Evolutionary conservation across 441 rosid species (phyloP), one percentile per base, ranked within the genome.

Genomic region (Omphalea diandra): DNA sequence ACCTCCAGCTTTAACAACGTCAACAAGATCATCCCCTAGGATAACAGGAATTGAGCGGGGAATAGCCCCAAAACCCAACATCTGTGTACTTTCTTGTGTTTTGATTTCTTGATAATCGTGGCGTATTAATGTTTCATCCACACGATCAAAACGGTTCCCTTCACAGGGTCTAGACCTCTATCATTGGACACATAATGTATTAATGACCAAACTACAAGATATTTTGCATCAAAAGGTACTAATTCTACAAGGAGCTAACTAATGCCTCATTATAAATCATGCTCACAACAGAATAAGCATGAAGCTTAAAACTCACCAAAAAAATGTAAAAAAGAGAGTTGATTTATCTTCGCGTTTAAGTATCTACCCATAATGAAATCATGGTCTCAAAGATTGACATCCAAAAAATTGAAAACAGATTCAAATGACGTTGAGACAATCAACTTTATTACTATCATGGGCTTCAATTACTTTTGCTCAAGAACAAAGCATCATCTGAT

Each of bases 1-100:
- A 95, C 99, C 99, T 85, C 99, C 99, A 75, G 99, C 95, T 84
- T 90, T 93, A 74, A 93, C 89, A 66, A 81, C 82, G 84, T 95
- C 99, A 80, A 89, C 99, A 82, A 93, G 99, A 85, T 95, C 98
- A 82, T 93, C 97, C 82, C 63, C 86, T 74, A 95, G 75, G 67
- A 93, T 81, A 56, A 93, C 88, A 55, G 83, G 81, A 73, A 93
- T 88, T 67, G 96, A 93, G 68, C 96, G 91, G 68, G 99, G 99
- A 78, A 95, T 90, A 73, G 89, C 96, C 67, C 99, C 99, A 79
- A 95, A 97, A 64, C 91, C 97, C 81, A 95, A 74, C 24, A 90
- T 83, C 76, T 95, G 98, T 7, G 96, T 88, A 64, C 89, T 90
- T 81, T 95, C 99, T 87, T 95, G 99, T 74, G 93, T 83, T 84